Evolutionary conservation across 495 filamentous ascomycete genomes (phyloP), one percentile per base, ranked within the genome.

Genomic region (Friedmanniomyces endolithicus): DNA sequence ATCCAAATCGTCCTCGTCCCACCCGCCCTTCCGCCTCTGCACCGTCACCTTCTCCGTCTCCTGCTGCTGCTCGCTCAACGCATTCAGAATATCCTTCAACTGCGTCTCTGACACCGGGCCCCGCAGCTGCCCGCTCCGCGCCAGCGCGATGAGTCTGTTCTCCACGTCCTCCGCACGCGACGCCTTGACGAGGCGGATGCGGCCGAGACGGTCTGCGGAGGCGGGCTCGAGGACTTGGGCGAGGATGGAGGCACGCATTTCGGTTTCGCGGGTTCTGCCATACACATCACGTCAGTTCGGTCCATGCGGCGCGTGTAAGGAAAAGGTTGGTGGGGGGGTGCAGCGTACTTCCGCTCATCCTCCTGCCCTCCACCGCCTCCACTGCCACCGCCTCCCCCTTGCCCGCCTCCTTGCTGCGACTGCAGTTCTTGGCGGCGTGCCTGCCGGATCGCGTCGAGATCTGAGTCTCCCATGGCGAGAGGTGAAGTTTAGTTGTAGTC

Each of bases 181-280:
- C 67, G 89, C 90, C 70, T 96, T 97, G 53, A 97, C 92, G 53
- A 98, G 81, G 14, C 90, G 86, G 71, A 98, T 97, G 55, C 94
- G 86, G 45, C 87, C 88, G 11, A 98, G 76, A 16, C 92, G 85
- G 71, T 98, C 92, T 50, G 87, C 85, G 20, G 92, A 94, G 64
- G 88, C 88, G 64, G 94, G 90, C 56, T 86, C 80, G 52, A 97
- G 87, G 76, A 98, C 95, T 66, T 97, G 92, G 60, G 75, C 78
- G 50, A 98, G 80, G 60, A 95, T 85, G 27, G 82, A 74, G 66
- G 83, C 71, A 54, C 90, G 86, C 25, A 78, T 79, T 64, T 87
- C 83, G 62, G 76, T 75, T 80, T 67, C 56, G 51, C 55, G 63
- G 50, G 65, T 69, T 43, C 76, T 72, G 37, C 65, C n/a, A 67